phyloP scores from a whole-genome alignment of 805 yeast species.

The Saccharomycopsis amapae region DNA sequence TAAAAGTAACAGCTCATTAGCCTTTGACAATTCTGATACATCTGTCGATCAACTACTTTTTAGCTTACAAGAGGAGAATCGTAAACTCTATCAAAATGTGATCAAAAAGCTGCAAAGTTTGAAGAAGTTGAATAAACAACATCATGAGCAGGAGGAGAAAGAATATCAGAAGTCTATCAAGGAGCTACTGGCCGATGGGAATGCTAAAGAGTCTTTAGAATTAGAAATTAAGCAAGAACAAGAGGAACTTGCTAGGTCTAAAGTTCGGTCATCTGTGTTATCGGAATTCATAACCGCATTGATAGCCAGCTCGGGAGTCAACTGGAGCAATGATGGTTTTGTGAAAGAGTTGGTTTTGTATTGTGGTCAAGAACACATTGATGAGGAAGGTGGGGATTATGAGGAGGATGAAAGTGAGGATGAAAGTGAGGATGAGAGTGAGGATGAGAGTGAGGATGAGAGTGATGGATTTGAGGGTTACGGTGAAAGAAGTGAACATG shows the following conservation, averaged over 20 bases:
- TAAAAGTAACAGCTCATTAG: too few relatives aligned
- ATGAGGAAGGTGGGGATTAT: neutral
- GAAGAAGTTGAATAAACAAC: too few relatives aligned
- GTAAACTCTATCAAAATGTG: too few relatives aligned
- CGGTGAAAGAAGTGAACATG: neutral
- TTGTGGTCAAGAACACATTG: slow-evolving; percentile 9
- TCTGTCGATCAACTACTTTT: too few relatives aligned
- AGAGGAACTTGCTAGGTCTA: neutral
- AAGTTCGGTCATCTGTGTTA: slow-evolving; percentile 11
- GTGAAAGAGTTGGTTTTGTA: slow-evolving; percentile 7
- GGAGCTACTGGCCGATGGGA: neutral
- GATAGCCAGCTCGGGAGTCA: slow-evolving; percentile 9
- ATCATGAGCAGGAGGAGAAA: too few relatives aligned
- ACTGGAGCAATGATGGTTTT: slow-evolving; percentile 7
- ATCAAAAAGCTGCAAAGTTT: too few relatives aligned
- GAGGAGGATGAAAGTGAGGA: neutral
- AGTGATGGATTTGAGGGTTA: neutral
- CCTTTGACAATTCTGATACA: too few relatives aligned
- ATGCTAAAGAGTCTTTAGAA: neutral
- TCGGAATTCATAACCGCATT: slow-evolving; percentile 14
- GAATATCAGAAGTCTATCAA: too few relatives aligned
- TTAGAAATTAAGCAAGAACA: neutral
- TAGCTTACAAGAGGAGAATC: too few relatives aligned
- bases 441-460: neutral
- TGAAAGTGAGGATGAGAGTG: neutral